Conservation (phyloP, 1,284 basidiomycete genomes). For the Calocybe gambosa region DNA sequence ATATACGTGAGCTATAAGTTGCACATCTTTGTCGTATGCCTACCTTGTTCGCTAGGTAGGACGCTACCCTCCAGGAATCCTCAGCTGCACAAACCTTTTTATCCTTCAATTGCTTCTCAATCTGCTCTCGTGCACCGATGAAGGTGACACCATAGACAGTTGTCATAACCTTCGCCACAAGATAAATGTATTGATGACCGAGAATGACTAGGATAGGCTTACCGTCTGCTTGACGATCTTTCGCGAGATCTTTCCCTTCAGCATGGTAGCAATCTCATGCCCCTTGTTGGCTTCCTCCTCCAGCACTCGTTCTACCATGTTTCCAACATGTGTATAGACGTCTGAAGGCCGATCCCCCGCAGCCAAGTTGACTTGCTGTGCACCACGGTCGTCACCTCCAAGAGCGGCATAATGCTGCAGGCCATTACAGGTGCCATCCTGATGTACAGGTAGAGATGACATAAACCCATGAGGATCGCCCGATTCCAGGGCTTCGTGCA, state of each 20-base stretch:
- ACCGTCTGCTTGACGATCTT: slow-evolving; percentile 99
- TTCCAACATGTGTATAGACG: slow-evolving; percentile 93
- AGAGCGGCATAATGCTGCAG: slow-evolving; percentile 98
- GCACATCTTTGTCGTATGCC: background rate
- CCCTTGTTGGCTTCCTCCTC: slow-evolving; percentile 44
- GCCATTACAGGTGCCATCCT: slow-evolving; percentile 98
- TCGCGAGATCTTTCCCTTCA: slow-evolving; percentile 79
- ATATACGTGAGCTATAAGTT: background rate
- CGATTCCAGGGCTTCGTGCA: slow-evolving; percentile 73
- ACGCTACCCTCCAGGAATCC: slow-evolving; percentile 68
- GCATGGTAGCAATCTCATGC: slow-evolving; percentile 52
- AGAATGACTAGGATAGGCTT: slow-evolving; percentile 15
- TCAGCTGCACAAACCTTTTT: slow-evolving; percentile 71
- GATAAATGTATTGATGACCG: too few relatives aligned
- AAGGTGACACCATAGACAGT: slow-evolving; percentile 99
- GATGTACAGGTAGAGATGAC: slow-evolving; percentile 87
- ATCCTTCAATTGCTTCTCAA: slow-evolving; percentile 83
- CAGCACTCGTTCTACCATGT: slow-evolving; percentile 60
- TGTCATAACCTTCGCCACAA: slow-evolving; percentile 78
- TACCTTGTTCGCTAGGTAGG: slow-evolving; percentile 80
- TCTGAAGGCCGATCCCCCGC: slow-evolving; percentile 87
- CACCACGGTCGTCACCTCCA: slow-evolving; percentile 88
- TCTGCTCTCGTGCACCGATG: slow-evolving; percentile 93
- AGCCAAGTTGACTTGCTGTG: slow-evolving; percentile 89
- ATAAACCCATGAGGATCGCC: slow-evolving; percentile 67